Evolutionary conservation across 805 yeast genomes (phyloP), one percentile per base, ranked within the genome.

Genomic region (Maudiozyma turicensis): DNA sequence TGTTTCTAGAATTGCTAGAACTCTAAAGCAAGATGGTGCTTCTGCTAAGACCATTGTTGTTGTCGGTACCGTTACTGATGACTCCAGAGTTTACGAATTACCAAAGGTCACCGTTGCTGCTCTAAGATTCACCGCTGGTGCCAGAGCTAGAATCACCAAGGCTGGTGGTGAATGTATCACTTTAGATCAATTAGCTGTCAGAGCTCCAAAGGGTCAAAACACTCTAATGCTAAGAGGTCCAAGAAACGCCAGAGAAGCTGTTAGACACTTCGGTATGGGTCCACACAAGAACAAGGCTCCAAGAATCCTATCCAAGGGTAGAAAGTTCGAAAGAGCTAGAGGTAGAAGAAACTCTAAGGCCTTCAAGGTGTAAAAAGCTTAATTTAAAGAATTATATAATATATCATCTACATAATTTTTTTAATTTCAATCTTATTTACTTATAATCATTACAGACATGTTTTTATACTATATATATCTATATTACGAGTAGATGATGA

Each of bases 281-380:
- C 99, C 99, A 72, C 99, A 93, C 95, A 88, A 88, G 84, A 78
- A 81, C 80, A 93, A 93, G 88, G 98, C 98, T 71, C 99, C 99
- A 78, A 89, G 95, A 81, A 84, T 93, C 76, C 69, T 76, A 71
- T 91, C 98, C 58, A 89, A 80, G 75, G 99, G 99, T 76, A 93
- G 98, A 85, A 93, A 93, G 81, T 93, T 93, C 84, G 99, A 93
- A 84, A 89, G 93, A 79, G 99, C 97, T 70, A 93, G 99, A 87
- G 99, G 99, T 84, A 95, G 85, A 78, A 84, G 99, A 81, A 84
- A 81, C 75, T 90, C 98, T 65, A 89, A 95, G 84, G 99, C 96
- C 81, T 93, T 93, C 99, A 93, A 93, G 86, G 99, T 93, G 79
- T 93, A 91, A 88, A 14, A 8, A 29, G 58, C 55, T 59, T 58